Evolutionary conservation across 345 rosid genomes (phyloP).

Genomic region (Garcia nutans): DNA sequence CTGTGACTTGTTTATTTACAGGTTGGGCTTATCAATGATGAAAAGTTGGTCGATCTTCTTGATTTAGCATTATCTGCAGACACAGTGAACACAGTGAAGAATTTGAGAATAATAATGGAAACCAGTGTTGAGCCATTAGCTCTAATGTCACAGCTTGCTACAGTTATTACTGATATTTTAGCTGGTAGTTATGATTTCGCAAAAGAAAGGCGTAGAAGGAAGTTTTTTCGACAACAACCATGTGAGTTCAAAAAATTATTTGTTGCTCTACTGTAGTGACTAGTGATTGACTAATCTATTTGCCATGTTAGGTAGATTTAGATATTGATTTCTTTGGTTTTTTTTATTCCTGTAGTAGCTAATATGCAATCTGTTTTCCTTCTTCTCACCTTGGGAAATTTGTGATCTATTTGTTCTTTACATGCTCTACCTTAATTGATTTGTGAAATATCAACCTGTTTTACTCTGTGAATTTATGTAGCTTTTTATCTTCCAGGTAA

Average conservation of each 20-base stretch:
- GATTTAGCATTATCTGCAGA: slow-evolving; percentile 98
- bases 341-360: neutral
- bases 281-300: slow-evolving; percentile 5
- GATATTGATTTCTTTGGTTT: neutral
- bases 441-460: neutral
- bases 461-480: neutral
- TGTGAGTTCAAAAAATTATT: slow-evolving; percentile 46
- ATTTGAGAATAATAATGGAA: slow-evolving; percentile 85
- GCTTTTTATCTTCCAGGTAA: neutral
- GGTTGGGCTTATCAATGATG: slow-evolving; percentile 97
- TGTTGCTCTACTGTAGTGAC: slow-evolving; percentile 2
- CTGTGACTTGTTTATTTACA: slow-evolving; percentile 25
- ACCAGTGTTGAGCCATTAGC: slow-evolving; percentile 91
- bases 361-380: neutral
- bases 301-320: neutral
- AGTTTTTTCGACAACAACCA: slow-evolving; percentile 75
- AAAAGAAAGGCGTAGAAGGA: slow-evolving; percentile 66
- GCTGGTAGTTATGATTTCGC: slow-evolving; percentile 88
- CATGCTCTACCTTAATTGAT: neutral
- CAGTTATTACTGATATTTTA: slow-evolving; percentile 89
- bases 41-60: slow-evolving; percentile 95
- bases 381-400: neutral
- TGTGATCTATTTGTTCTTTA: neutral
- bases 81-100: slow-evolving; percentile 95
- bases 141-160: slow-evolving; percentile 97